Conservation (phyloP, 192 early-diverging fungal species). For the Funneliformis mosseae region DNA sequence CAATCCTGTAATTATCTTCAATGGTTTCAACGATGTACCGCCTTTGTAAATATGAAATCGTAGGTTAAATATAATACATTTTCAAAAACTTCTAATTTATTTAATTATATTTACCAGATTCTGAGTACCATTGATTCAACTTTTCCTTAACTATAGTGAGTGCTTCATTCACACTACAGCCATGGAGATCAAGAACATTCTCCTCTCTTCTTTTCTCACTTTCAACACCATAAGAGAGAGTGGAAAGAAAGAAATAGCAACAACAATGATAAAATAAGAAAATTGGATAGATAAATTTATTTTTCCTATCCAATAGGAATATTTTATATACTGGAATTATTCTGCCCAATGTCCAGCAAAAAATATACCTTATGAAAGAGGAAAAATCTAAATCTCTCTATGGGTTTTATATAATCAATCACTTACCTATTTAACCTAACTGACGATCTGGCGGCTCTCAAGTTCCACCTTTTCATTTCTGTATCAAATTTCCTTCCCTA, state of each 20-base stretch:
- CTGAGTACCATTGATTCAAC: conserved; percentile 59
- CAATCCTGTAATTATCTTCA: conserved; percentile 68
- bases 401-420: background rate
- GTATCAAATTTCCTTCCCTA: conserved; percentile 43
- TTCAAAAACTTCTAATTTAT: conserved; percentile 6
- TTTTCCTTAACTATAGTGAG: conserved; percentile 59
- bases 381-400: background rate
- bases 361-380: no score
- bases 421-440: conserved; percentile 39
- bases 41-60: background rate
- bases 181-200: conserved; percentile 70
- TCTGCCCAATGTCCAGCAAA: no score
- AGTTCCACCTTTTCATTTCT: conserved; percentile 55
- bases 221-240: background rate
- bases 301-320: background rate
- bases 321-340: no score
- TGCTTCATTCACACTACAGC: conserved; percentile 64
- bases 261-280: background rate
- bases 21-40: conserved; percentile 40
- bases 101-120: conserved; percentile 45
- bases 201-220: conserved; percentile 51
- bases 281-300: background rate
- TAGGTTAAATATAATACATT: conserved; percentile 7
- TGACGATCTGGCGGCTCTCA: conserved; percentile 56
- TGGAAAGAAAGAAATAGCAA: no score